Base-by-base conservation (phyloP, 805 yeast species). In the Isabelozyma rhagii region DNA sequence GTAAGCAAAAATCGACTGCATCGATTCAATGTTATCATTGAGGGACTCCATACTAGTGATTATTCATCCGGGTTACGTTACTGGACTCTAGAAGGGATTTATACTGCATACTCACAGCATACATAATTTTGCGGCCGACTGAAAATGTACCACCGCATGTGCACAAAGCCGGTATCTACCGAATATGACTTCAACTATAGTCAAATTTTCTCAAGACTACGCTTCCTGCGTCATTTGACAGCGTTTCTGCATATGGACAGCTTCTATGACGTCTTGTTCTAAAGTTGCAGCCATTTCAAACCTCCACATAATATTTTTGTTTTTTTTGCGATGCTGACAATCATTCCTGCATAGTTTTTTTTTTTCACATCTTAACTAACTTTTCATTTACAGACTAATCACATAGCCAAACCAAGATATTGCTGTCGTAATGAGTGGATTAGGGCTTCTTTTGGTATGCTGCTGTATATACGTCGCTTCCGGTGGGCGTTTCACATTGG, bases 401-500 rank as follows among this genome's bases (percentile, higher is more conserved):
- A 5, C 36, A 5, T 4, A 4, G n/a, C n/a, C 10, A 5, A 10
- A 13, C n/a, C 5, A 31, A 13, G 10, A 8, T 31, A 31, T 4
- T 8, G 2, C 10, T 31, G n/a, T 6, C n/a, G 36, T 39, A n/a
- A 41, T 41, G 44, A 21, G 9, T 21, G 45, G 45, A 11, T 29
- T 43, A 28, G 15, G 15, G 10, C 51, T 62, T 38, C 55, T 59
- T 47, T 57, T 55, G 3, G 54, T 56, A 29, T 68, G 72, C 47
- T 50, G 60, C 36, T 56, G 51, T 7, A 25, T 66, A 5, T 74
- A 76, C 54, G 58, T 69, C 39, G 41, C 66, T 11, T 63, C 75
- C 1, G 81, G 80, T 5, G 80, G 80, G 14, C 66, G 81, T 52
- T 58, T 73, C 63, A 56, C 77, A 2, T 50, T 77, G 9, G 68